Evolutionary conservation across 441 rosid species (phyloP).

Genomic region (Aquilaria agallochum): DNA sequence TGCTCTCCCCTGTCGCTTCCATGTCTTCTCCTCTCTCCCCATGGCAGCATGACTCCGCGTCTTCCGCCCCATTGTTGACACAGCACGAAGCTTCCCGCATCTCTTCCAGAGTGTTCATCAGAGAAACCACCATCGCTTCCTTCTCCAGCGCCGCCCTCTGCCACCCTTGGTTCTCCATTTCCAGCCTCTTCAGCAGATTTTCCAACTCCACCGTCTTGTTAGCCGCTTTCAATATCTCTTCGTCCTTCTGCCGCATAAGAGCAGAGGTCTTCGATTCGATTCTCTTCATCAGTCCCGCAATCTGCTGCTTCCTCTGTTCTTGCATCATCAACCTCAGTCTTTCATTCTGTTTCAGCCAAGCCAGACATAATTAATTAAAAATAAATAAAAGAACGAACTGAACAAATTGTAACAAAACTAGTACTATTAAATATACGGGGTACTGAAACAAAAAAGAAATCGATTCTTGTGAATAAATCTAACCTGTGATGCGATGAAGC

Average conservation of each 20-base stretch:
- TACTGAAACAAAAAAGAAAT: too few relatives aligned
- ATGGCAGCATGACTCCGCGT: slow-evolving; percentile 40
- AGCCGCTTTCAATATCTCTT: slow-evolving; percentile 46
- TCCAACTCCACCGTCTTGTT: slow-evolving; percentile 55
- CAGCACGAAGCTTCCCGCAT: slow-evolving; percentile 27
- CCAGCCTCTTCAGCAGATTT: slow-evolving; percentile 40
- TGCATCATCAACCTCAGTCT: slow-evolving; percentile 45
- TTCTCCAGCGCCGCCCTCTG: slow-evolving; percentile 64
- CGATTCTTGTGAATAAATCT: neutral
- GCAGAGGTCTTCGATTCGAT: slow-evolving; percentile 40
- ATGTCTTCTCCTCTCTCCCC: slow-evolving; percentile 1
- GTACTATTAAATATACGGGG: neutral
- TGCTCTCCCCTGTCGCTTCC: neutral
- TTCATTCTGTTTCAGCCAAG: slow-evolving; percentile 44
- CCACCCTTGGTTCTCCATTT: slow-evolving; percentile 66
- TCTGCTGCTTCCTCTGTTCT: slow-evolving; percentile 57
- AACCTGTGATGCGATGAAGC: slow-evolving; percentile 57
- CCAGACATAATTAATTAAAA: too few relatives aligned
- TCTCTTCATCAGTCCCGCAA: slow-evolving; percentile 32
- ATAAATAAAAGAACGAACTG: neutral
- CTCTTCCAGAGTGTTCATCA: slow-evolving; percentile 50
- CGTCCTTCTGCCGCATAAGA: slow-evolving; percentile 53
- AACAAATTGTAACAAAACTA: slow-evolving; percentile 4
- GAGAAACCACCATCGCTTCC: slow-evolving; percentile 47
- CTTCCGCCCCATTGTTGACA: slow-evolving; percentile 33